phyloP scores from a whole-genome alignment of 768 basidiomycete genomes.

The Cyclocybe cylindracea region DNA sequence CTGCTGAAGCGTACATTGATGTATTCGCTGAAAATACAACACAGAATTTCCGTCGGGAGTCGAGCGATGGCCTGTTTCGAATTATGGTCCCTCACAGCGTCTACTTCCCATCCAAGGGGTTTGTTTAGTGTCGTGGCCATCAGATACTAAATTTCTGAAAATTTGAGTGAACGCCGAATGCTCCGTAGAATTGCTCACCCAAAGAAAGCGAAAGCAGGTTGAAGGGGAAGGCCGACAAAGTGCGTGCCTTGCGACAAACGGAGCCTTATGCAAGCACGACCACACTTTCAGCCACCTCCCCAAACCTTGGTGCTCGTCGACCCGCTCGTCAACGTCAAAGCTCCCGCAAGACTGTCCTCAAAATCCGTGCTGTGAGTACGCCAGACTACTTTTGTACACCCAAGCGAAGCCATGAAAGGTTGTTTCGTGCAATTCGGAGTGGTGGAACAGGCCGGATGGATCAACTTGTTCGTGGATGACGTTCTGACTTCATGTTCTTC shows the following conservation, averaged over 20 bases:
- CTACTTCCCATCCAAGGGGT: too few relatives aligned
- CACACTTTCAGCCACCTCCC: slow-evolving; percentile 14
- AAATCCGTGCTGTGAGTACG: slow-evolving; percentile 43
- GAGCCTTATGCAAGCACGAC: slow-evolving; percentile 17
- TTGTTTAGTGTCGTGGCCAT: too few relatives aligned
- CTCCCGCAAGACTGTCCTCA: slow-evolving; percentile 35
- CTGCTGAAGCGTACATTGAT: too few relatives aligned
- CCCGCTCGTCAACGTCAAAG: slow-evolving; percentile 41
- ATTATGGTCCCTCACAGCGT: too few relatives aligned
- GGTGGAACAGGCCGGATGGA: slow-evolving; percentile 40
- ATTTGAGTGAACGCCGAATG: too few relatives aligned
- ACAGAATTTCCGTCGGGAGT: too few relatives aligned
- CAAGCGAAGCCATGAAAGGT: slow-evolving; percentile 18
- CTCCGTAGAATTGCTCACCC: too few relatives aligned
- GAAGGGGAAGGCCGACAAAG: too few relatives aligned
- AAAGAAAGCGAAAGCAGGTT: too few relatives aligned
- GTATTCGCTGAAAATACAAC: too few relatives aligned
- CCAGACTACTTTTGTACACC: slow-evolving; percentile 18
- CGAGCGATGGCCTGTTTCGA: too few relatives aligned
- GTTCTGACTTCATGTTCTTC: slow-evolving; percentile 23
- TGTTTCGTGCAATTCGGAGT: slow-evolving; percentile 24
- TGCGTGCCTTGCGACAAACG: neutral
- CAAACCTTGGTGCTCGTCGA: slow-evolving; percentile 16
- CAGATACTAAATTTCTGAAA: too few relatives aligned
- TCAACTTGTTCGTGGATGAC: slow-evolving; percentile 35